Base-by-base conservation (phyloP, 805 yeast genomes). In the Blastobotrys robertii region DNA sequence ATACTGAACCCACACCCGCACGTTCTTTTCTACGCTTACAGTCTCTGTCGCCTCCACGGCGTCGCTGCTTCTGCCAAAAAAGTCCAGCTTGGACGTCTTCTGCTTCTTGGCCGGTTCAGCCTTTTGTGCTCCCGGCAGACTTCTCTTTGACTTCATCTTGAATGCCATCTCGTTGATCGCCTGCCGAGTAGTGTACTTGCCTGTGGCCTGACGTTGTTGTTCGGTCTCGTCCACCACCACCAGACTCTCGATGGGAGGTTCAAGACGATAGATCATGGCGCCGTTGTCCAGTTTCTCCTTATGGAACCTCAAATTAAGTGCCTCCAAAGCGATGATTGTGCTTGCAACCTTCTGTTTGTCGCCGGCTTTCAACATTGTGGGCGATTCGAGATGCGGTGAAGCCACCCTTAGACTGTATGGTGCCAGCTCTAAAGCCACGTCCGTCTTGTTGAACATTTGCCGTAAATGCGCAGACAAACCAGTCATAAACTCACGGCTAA, bases 1-100 rank as follows among this genome's bases (percentile, higher is more conserved):
- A 57, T 80, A 86, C 56, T 82, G 85, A n/a, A 87, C 84, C 96
- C 96, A 87, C 37, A 77, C 70, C 52, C 54, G 46, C 9, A 44
- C 48, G 11, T 46, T 42, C 14, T 43, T 28, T 8, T 29, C 38
- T 7, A 37, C 45, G 2, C 30, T 34, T 10, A 46, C 44, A 7
- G 53, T 30, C n/a, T 11, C 36, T 10, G 39, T 22, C 14, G 22
- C 37, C 7, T 25, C 40, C 10, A 34, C 28, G 5, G 30, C 33
- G 3, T 37, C 36, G 12, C 31, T 10, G 2, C 22, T 15, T 8
- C 48, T 36, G 13, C 55, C 54, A 31, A 52, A 53, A 38, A 49
- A 53, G 28, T 45, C 54, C 15, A n/a, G 10, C 30, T 33, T 38
- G 16, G 16, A 15, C 10, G 16, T 31, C 37, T 33, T 30, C 36